Conservation (phyloP, 305 asterid genomes). For the Solanum hybrid region DNA sequence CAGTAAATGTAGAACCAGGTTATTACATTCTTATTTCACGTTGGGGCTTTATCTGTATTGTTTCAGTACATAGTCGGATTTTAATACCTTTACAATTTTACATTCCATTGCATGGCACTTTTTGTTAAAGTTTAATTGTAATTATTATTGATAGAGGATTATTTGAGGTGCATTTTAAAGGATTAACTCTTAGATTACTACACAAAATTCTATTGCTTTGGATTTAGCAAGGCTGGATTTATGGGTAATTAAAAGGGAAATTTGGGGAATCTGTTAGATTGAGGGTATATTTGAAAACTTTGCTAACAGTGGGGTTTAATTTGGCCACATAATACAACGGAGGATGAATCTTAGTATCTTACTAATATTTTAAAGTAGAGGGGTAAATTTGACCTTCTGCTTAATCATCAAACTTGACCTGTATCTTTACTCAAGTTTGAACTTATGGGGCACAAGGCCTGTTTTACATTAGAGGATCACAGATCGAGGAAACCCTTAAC, state of each 20-base stretch:
- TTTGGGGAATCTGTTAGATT: background rate
- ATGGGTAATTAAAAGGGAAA: background rate
- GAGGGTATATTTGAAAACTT: background rate
- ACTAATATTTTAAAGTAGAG: background rate
- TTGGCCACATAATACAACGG: background rate
- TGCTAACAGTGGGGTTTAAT: background rate
- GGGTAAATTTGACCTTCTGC: background rate
- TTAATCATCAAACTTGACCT: background rate
- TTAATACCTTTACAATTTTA: background rate
- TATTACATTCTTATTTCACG: background rate
- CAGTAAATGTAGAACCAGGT: slow-evolving; percentile 81
- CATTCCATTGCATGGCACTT: background rate
- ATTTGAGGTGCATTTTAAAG: background rate
- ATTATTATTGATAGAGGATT: background rate
- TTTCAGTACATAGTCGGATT: background rate
- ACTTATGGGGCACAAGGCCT: background rate
- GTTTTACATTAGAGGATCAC: background rate
- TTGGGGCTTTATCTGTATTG: background rate
- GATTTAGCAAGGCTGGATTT: background rate
- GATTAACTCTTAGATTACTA: background rate
- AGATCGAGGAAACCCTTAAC: background rate
- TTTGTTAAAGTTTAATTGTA: background rate
- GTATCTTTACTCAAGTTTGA: background rate
- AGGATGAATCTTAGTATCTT: background rate
- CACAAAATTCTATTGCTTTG: background rate